phyloP scores from a whole-genome alignment of 176 grass and related monocot species.

The Oryza nivara region DNA sequence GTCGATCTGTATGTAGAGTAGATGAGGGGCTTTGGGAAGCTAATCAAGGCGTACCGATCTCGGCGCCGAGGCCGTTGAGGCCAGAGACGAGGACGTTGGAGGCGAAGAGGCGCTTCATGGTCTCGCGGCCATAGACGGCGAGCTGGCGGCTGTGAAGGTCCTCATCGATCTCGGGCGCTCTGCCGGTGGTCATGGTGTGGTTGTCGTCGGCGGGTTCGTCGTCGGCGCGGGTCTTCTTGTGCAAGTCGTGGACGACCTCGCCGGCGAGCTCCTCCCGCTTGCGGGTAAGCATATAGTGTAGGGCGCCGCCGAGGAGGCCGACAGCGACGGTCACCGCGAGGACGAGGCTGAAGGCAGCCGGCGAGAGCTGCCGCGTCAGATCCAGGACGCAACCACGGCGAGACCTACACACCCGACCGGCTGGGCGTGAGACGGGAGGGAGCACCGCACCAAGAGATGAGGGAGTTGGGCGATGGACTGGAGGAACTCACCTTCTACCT shows the following conservation, averaged over 20 bases:
- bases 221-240: slow-evolving; percentile 56
- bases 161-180: slow-evolving; percentile 76
- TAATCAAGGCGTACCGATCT: slow-evolving; percentile 56
- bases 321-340: slow-evolving; percentile 53
- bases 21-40: not conserved
- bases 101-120: slow-evolving; percentile 86
- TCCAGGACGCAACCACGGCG: slow-evolving; percentile 36
- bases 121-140: slow-evolving; percentile 86
- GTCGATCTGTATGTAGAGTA: not conserved
- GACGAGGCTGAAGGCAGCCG: slow-evolving; percentile 34
- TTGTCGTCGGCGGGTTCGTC: not conserved
- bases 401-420: not conserved
- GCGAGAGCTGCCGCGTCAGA: slow-evolving; percentile 46
- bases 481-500: not conserved
- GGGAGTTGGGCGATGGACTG: not conserved
- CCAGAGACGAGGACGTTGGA: slow-evolving; percentile 90
- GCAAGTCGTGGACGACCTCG: slow-evolving; percentile 65
- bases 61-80: slow-evolving; percentile 73
- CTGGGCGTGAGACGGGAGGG: not conserved
- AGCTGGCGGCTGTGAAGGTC: slow-evolving; percentile 91
- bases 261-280: slow-evolving; percentile 58
- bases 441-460: not conserved
- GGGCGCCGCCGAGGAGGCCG: slow-evolving; percentile 52
- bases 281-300: slow-evolving; percentile 73
- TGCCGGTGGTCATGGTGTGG: slow-evolving; percentile 33